A percentile compares a stretch with the other conserved stretches of the same genome.
phyloP scores from a whole-genome alignment of 2,329 filamentous ascomycete species.

The Chrysoporthe deuterocubensis region DNA sequence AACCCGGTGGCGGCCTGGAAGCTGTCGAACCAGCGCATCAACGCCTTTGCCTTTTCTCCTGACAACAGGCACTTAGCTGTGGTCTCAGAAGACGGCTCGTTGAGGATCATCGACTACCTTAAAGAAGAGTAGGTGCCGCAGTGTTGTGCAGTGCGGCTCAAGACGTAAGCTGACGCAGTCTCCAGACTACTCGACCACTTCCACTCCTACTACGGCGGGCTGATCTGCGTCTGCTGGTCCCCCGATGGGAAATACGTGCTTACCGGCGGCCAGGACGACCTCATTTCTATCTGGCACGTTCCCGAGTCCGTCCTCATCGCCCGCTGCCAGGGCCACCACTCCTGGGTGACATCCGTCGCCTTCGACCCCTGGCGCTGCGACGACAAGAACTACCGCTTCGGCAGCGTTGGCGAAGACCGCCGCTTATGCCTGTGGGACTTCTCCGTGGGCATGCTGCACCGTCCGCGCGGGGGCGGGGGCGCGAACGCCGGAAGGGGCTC shows the following conservation, averaged over 20 bases:
- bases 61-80: conserved; percentile 86
- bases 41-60: conserved; percentile 89
- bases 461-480: conserved; percentile 65
- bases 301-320: conserved; percentile 84
- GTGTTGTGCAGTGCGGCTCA: neutral
- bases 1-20: conserved; percentile 96
- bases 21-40: conserved; percentile 86
- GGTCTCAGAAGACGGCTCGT: conserved; percentile 86
- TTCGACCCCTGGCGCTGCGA: conserved; percentile 98
- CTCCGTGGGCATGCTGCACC: conserved; percentile 92
- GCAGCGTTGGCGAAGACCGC: conserved; percentile 93
- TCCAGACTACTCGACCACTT: conserved; percentile 81
- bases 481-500: conserved; percentile 51
- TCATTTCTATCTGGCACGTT: conserved; percentile 94
- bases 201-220: conserved; percentile 88
- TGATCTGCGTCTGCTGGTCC: conserved; percentile 95
- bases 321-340: conserved; percentile 91
- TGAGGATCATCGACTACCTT: conserved; percentile 90
- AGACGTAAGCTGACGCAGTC: conserved; percentile 14
- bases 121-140: conserved; percentile 72
- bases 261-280: conserved; percentile 92
- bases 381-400: conserved; percentile 92
- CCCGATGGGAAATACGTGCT: conserved; percentile 95
- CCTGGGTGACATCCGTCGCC: conserved; percentile 90
- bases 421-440: conserved; percentile 95